phyloP scores from a whole-genome alignment of 768 basidiomycete genomes.

The Xanthoconium purpureum region DNA sequence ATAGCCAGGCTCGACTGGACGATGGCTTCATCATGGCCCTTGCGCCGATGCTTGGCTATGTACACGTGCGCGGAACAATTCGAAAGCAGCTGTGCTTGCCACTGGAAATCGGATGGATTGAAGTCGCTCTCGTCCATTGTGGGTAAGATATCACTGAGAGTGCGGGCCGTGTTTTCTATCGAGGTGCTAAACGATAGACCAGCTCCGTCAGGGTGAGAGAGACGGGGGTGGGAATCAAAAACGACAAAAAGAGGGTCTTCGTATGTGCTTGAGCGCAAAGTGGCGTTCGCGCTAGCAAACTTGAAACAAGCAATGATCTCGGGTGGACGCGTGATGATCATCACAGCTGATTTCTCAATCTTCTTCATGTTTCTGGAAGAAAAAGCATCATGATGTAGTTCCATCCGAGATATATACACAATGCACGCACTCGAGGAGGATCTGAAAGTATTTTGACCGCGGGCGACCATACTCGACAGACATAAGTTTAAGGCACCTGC shows the following conservation, averaged over 20 bases:
- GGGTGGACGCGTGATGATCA: constrained; percentile 65
- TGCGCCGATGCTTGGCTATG: constrained; percentile 30
- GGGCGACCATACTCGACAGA: constrained; percentile 39
- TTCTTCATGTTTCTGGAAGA: constrained; percentile 24
- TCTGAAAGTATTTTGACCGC: constrained; percentile 36
- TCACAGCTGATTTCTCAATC: constrained; percentile 32
- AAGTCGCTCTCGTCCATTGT: constrained; percentile 44
- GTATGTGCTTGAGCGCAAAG: background rate
- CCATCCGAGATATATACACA: background rate
- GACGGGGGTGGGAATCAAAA: constrained; percentile 68
- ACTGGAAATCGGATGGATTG: constrained; percentile 45
- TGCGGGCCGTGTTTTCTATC: constrained; percentile 39
- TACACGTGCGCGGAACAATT: constrained; percentile 61
- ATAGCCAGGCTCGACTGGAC: constrained; percentile 51
- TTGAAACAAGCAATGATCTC: constrained; percentile 61
- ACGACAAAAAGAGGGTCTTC: constrained; percentile 45
- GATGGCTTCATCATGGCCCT: constrained; percentile 33
- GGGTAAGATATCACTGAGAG: constrained; percentile 47
- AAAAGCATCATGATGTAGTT: background rate
- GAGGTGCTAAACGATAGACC: constrained; percentile 55
- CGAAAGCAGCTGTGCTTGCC: constrained; percentile 63
- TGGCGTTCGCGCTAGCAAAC: constrained; percentile 12
- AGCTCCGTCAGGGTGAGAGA: constrained; percentile 56
- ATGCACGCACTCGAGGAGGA: constrained; percentile 25
- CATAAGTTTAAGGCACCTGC: constrained; percentile 35